Conservation (phyloP, 169 alveolate species). For the Amoebophrya sp. region DNA sequence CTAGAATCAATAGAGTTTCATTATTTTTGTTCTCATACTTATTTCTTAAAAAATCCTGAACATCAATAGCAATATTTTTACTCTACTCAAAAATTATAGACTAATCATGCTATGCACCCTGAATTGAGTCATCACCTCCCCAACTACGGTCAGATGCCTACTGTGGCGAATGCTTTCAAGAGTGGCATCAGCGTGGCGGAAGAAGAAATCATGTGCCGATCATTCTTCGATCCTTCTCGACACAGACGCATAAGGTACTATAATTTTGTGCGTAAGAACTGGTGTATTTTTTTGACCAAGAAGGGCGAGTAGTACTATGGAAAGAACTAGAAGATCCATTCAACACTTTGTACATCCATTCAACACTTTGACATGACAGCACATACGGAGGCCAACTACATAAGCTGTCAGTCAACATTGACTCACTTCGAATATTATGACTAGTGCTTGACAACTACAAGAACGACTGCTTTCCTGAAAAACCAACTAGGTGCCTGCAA, state of each 20-base stretch:
- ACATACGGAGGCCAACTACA: too few species aligned
- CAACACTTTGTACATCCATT: neutral
- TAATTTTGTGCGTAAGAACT: neutral
- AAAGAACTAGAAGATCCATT: neutral
- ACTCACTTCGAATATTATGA: too few species aligned
- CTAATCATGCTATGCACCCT: too few species aligned
- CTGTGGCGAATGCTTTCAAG: constrained; percentile 43
- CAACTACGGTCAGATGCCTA: constrained; percentile 36
- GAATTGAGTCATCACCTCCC: too few species aligned
- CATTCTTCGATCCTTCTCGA: constrained; percentile 45
- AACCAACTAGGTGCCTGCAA: neutral
- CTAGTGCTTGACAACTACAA: too few species aligned
- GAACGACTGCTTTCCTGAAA: neutral
- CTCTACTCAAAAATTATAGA: too few species aligned
- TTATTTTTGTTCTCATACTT: neutral
- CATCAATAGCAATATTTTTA: neutral
- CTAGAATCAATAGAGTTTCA: neutral
- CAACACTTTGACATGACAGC: neutral
- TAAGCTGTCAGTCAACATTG: too few species aligned
- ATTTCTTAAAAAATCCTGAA: neutral
- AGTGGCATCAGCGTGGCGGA: constrained; percentile 50
- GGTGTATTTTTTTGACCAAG: too few species aligned
- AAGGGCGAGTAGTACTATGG: too few species aligned
- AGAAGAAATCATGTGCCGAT: constrained; percentile 47
- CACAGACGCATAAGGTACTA: constrained; percentile 38